phyloP scores from a whole-genome alignment of 164 flowering plant genomes.

The Magnolia changhungtana region DNA sequence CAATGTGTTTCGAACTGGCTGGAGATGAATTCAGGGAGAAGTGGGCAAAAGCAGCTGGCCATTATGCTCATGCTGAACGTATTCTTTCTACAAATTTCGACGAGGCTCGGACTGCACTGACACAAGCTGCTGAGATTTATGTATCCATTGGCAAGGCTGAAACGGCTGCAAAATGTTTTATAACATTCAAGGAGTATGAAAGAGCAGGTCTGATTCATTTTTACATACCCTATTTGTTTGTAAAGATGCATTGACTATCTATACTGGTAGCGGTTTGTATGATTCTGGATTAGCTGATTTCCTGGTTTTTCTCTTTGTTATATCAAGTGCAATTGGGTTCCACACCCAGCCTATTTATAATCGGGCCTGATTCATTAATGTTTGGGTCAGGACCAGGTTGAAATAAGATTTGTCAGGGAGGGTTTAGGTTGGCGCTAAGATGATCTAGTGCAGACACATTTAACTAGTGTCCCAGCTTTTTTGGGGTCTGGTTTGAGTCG shows the following conservation, averaged over 20 bases:
- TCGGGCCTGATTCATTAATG: background rate
- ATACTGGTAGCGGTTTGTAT: background rate
- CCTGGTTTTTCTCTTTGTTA: background rate
- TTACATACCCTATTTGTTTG: background rate
- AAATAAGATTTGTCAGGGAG: no score
- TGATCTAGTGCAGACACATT: no score
- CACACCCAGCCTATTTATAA: background rate
- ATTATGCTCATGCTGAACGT: slow-evolving; percentile 45
- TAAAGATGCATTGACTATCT: background rate
- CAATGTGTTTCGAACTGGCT: slow-evolving; percentile 75
- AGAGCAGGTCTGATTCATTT: slow-evolving; percentile 44
- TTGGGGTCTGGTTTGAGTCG: no score
- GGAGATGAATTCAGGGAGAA: slow-evolving; percentile 50
- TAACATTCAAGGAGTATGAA: slow-evolving; percentile 44
- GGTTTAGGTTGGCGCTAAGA: no score
- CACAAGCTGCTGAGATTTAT: slow-evolving; percentile 63
- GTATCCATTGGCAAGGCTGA: slow-evolving; percentile 53
- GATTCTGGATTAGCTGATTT: background rate
- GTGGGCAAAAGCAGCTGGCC: slow-evolving; percentile 56
- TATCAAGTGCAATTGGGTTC: background rate
- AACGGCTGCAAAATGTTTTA: slow-evolving; percentile 64
- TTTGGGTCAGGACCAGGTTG: background rate
- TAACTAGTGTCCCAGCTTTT: no score
- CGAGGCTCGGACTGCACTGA: slow-evolving; percentile 27
- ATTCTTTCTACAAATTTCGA: slow-evolving; percentile 38